These are phyloP conservation scores for Gossypium australe DNA, from an alignment of 345 rosid genomes.

Conservation along the genomic window DNA sequence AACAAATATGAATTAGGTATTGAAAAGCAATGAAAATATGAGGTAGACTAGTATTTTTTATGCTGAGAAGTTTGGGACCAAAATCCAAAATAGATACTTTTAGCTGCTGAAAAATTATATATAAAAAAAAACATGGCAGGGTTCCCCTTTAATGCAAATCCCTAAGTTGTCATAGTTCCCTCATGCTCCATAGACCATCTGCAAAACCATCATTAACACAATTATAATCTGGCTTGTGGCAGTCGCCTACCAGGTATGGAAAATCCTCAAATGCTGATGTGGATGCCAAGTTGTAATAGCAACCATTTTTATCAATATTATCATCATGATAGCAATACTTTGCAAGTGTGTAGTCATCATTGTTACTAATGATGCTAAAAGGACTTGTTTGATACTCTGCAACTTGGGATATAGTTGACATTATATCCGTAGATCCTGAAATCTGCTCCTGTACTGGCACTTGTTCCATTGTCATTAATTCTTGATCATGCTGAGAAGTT, in stretches of 20 bases:
- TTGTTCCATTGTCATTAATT: neutral
- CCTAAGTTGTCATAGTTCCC: conserved; percentile 30
- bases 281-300: conserved; percentile 17
- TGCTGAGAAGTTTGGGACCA: no score
- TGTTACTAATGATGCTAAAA: neutral
- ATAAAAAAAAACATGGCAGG: neutral
- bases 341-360: neutral
- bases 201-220: conserved; percentile 29
- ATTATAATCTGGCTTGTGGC: conserved; percentile 20
- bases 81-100: no score
- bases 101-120: no score
- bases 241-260: conserved; percentile 5
- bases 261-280: conserved; percentile 16
- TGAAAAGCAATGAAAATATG: neutral
- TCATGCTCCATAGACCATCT: conserved; percentile 36
- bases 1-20: neutral
- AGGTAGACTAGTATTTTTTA: neutral
- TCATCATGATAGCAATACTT: conserved; percentile 13
- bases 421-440: conserved; percentile 15
- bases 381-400: no score
- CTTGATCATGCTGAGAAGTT: neutral
- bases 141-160: conserved; percentile 15
- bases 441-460: conserved; percentile 13
- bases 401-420: conserved; percentile 11
- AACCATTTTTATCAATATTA: neutral